phyloP scores from a whole-genome alignment of 2,329 filamentous ascomycete genomes.

The Tolypocladium pustulatum region DNA sequence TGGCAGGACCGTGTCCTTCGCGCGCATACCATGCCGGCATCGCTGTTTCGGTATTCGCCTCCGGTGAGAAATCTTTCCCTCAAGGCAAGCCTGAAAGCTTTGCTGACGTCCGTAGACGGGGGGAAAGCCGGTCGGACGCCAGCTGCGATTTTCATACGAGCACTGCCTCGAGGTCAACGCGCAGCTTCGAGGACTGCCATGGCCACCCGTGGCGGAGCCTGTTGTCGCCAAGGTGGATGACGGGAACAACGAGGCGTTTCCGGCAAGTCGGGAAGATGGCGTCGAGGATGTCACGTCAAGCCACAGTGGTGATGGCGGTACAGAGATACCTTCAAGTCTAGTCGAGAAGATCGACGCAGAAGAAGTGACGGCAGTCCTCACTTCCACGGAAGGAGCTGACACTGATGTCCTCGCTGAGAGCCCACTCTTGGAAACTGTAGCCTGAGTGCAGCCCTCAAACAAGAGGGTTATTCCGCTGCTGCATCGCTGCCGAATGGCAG shows the following conservation, averaged over 20 bases:
- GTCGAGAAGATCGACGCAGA: too few relatives aligned
- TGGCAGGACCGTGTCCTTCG: constrained; percentile 46
- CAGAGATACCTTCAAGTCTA: not conserved
- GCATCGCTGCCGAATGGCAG: too few relatives aligned
- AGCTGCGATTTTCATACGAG: constrained; percentile 20
- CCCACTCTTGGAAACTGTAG: not conserved
- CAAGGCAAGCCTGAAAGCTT: not conserved
- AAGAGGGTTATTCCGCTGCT: not conserved
- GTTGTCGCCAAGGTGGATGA: not conserved
- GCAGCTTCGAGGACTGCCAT: constrained; percentile 15
- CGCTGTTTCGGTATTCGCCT: constrained; percentile 32
- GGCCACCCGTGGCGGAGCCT: constrained; percentile 9
- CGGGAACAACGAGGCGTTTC: not conserved
- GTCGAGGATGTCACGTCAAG: not conserved
- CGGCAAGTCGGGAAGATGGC: not conserved
- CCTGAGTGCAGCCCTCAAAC: not conserved
- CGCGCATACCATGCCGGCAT: constrained; percentile 17
- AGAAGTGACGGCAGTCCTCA: not conserved
- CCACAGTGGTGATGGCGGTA: not conserved
- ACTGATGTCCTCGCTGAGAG: not conserved
- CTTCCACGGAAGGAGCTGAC: not conserved
- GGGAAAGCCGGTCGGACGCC: constrained; percentile 26
- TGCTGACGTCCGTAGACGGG: constrained; percentile 14
- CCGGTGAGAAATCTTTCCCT: constrained; percentile 27
- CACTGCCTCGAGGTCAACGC: constrained; percentile 24